Base-by-base conservation (phyloP, 2,329 filamentous ascomycete species). In the Harringtonia lauricola region DNA sequence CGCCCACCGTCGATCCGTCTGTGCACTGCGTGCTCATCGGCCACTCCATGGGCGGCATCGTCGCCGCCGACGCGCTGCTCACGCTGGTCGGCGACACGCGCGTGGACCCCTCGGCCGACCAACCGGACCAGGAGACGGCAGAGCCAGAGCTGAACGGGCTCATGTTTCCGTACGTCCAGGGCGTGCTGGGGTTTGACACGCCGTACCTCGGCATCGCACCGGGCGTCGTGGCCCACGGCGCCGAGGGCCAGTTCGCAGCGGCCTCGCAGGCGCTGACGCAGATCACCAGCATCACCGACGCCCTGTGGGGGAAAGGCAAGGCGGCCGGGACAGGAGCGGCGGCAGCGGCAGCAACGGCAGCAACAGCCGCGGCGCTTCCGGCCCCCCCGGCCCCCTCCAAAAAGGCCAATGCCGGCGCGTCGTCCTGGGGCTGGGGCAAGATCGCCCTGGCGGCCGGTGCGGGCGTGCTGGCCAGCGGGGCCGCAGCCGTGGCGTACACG, bases 121-220 rank as follows among this genome's bases (percentile, higher is more conserved):
- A 45, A 42, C 51, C 49, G 2, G 59, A 66, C 30, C 59, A 63
- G 42, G 55, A 63, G 38, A 26, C 12, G 4, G 34, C 1, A 55
- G 61, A 39, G 51, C 53, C 31, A 2, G 47, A 60, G 18, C 65
- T 76, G 47, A 81, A 74, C 55, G 63, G 65, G 28, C 78, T 94
- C 59, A 90, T 95, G 83, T 96, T 96, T 59, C 90, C 90, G 2
- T 90, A 88, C 61, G 79, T 96, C 51, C 84, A 90, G 62, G 90
- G 85, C 52, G 77, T 96, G 22, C 74, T 96, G 39, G 86, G 89
- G 41, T 95, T 95, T 59, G 90, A 96, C 64, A 98, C 92, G 1
- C 92, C 92, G 1, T 98, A 85, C 59, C 73, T 92, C 2, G 84
- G 85, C 45, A 87, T 89, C 51, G 77, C 81, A 19, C 85, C 86